Evolutionary conservation across 176 grass and related monocot genomes (phyloP).

Genomic region (Zizania latifolia): DNA sequence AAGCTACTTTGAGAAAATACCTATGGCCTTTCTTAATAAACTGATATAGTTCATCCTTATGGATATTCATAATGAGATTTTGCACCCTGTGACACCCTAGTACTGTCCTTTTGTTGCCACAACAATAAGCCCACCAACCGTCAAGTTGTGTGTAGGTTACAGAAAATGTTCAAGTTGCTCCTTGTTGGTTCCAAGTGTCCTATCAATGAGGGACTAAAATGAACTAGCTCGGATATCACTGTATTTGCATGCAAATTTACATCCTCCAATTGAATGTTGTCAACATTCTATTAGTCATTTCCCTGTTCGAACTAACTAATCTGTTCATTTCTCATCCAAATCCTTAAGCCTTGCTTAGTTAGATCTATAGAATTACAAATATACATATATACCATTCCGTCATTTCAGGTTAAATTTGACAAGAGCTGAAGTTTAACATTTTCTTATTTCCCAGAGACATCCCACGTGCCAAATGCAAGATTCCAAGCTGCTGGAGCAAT

Average conservation of each 20-base stretch:
- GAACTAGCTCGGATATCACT: neutral
- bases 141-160: neutral
- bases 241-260: slow-evolving; percentile 1
- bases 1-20: neutral
- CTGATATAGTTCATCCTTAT: neutral
- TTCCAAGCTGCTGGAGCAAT: slow-evolving; percentile 96
- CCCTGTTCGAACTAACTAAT: neutral
- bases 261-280: neutral
- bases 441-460: slow-evolving; percentile 61
- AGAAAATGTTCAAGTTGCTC: too few relatives aligned
- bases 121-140: neutral
- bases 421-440: neutral
- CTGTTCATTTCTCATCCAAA: slow-evolving; percentile 13
- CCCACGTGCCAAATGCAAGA: slow-evolving; percentile 73
- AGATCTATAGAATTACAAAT: neutral
- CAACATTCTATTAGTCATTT: neutral
- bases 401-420: slow-evolving; percentile 8
- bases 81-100: neutral
- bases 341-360: neutral
- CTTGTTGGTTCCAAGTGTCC: neutral
- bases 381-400: neutral
- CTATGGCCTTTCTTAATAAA: neutral
- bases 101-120: neutral
- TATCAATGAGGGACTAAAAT: neutral
- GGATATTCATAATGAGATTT: neutral